These are phyloP conservation scores for Zopfia rhizophila DNA, from an alignment of 2,329 filamentous ascomycete genomes.

Conservation along the genomic window DNA sequence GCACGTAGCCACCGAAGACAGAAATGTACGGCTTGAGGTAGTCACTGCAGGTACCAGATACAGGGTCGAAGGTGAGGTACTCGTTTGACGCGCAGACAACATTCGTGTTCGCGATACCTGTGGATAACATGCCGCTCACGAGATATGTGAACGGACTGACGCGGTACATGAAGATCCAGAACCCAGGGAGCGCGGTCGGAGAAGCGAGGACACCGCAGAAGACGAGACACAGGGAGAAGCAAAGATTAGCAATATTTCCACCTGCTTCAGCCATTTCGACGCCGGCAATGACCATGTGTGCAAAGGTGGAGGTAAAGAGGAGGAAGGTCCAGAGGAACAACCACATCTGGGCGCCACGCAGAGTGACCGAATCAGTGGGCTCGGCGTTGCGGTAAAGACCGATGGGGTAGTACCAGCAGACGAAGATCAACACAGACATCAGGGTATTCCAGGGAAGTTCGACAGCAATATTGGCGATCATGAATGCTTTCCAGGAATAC, in stretches of 20 bases:
- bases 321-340: conserved; percentile 79
- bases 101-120: conserved; percentile 72
- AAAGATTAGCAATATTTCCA: conserved; percentile 78
- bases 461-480: conserved; percentile 83
- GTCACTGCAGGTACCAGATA: conserved; percentile 56
- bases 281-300: conserved; percentile 79
- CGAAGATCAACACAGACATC: conserved; percentile 79
- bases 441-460: conserved; percentile 87
- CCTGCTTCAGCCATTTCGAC: conserved; percentile 79
- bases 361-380: conserved; percentile 67
- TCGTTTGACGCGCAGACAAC: conserved; percentile 78
- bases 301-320: conserved; percentile 83
- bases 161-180: conserved; percentile 89
- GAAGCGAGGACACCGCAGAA: conserved; percentile 79
- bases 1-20: conserved; percentile 49
- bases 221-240: conserved; percentile 77
- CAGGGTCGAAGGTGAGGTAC: conserved; percentile 72
- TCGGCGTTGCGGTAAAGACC: conserved; percentile 78
- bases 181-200: conserved; percentile 71
- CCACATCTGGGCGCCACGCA: conserved; percentile 83
- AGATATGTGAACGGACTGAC: conserved; percentile 86
- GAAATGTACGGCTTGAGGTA: conserved; percentile 51
- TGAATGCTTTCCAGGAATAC: conserved; percentile 87
- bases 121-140: conserved; percentile 75
- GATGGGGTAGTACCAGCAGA: conserved; percentile 88